phyloP scores from a whole-genome alignment of 2,329 filamentous ascomycete genomes.

The Colletotrichum musicola region DNA sequence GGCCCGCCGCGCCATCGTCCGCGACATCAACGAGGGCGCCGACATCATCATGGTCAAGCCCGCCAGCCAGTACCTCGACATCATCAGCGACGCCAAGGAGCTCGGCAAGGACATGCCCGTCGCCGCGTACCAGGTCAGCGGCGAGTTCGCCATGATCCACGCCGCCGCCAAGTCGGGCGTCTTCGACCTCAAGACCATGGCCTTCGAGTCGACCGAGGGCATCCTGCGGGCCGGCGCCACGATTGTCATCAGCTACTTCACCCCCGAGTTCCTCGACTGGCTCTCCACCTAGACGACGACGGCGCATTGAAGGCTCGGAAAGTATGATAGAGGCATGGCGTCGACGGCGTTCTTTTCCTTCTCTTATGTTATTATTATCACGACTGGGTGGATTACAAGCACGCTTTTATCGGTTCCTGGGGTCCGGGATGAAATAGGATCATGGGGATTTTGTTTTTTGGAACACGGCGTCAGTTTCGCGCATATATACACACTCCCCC shows the following conservation, averaged over 20 bases:
- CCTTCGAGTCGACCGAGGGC: constrained; percentile 92
- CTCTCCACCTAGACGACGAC: constrained; percentile 59
- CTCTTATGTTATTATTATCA: not conserved
- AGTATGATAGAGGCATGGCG: constrained; percentile 30
- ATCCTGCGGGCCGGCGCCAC: constrained; percentile 93
- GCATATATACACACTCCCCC: constrained; percentile 16
- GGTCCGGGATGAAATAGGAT: constrained; percentile 2
- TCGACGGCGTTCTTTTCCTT: constrained; percentile 21
- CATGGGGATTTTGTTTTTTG: not conserved
- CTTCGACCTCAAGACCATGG: constrained; percentile 95
- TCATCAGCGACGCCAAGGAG: constrained; percentile 97
- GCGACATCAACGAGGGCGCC: constrained; percentile 93
- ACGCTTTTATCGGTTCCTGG: not conserved
- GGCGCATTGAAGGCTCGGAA: not conserved
- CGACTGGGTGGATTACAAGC: not conserved
- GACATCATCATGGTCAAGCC: constrained; percentile 99
- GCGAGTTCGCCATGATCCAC: constrained; percentile 98
- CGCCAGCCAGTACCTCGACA: constrained; percentile 94
- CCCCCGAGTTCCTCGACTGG: constrained; percentile 82
- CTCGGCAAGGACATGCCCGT: constrained; percentile 91
- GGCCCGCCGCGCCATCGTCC: constrained; percentile 87
- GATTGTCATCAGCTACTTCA: constrained; percentile 95
- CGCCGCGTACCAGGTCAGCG: constrained; percentile 96
- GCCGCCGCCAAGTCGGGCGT: constrained; percentile 95
- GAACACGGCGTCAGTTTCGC: constrained; percentile 25